Evolutionary conservation across 139 green algal genomes (phyloP), one percentile per base, ranked within the genome.

Genomic region (Dunaliella primolecta): DNA sequence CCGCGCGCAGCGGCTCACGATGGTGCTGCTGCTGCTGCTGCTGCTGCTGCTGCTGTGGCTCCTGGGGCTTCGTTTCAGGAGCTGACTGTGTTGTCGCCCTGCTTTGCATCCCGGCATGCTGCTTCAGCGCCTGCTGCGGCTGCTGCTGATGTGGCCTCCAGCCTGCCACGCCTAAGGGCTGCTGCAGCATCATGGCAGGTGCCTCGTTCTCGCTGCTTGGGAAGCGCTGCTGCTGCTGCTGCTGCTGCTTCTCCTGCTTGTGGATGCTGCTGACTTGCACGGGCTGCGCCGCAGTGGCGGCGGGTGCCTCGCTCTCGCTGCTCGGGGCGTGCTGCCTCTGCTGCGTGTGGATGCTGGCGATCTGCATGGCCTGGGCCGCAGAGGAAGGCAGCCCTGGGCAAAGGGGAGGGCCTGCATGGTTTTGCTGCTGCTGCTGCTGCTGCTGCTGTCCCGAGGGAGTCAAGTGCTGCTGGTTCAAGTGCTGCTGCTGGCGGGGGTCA

Each of bases 11-110:
- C 31, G 30, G 75, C 75, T 23, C 27, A 25, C 75, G 20, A 25
- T 76, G 55, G 71, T 83, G 83, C 72, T 83, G 86, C 37, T 74
- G 75, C 15, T 34, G 31, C 36, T 82, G 86, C 78, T 84, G 81
- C 2, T 37, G 55, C 25, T 37, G 81, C 56, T 78, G 31, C 25
- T n/a, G n/a, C n/a, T n/a, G n/a, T n/a, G n/a, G n/a, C n/a, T n/a
- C n/a, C n/a, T n/a, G n/a, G n/a, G n/a, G n/a, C n/a, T n/a, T n/a
- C n/a, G n/a, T n/a, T n/a, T n/a, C n/a, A n/a, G n/a, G n/a, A n/a
- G n/a, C n/a, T n/a, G n/a, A n/a, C n/a, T n/a, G n/a, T n/a, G n/a
- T n/a, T n/a, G n/a, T n/a, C n/a, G n/a, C n/a, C n/a, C n/a, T n/a
- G n/a, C n/a, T n/a, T n/a, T n/a, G n/a, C n/a, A n/a, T n/a, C n/a